phyloP scores from a whole-genome alignment of 495 filamentous ascomycete genomes.

The Xylaria scruposa region DNA sequence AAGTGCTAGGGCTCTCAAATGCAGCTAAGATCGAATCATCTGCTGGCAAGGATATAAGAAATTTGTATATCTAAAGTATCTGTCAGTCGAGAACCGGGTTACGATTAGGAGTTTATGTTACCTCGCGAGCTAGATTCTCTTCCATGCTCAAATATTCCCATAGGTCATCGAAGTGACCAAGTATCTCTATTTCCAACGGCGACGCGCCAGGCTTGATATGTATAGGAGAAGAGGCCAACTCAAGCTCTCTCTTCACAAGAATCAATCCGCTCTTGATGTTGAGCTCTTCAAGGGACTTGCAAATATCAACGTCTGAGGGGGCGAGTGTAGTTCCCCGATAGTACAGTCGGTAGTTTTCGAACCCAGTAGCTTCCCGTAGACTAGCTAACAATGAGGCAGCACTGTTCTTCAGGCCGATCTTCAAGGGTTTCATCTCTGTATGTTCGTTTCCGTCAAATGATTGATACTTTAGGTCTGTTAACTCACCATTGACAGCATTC shows the following conservation, averaged over 20 bases:
- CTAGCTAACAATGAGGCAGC: slow-evolving; percentile 68
- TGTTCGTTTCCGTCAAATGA: slow-evolving; percentile 66
- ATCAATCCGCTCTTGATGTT: slow-evolving; percentile 67
- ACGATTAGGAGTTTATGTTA: slow-evolving; percentile 40
- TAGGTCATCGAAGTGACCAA: slow-evolving; percentile 84
- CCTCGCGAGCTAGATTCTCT: slow-evolving; percentile 72
- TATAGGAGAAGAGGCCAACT: slow-evolving; percentile 38
- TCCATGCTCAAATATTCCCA: slow-evolving; percentile 82
- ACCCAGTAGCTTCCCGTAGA: slow-evolving; percentile 70
- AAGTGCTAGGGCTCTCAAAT: slow-evolving; percentile 60
- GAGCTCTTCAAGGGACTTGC: slow-evolving; percentile 62
- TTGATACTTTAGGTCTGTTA: slow-evolving; percentile 74
- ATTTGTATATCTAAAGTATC: slow-evolving; percentile 68
- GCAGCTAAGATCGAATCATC: slow-evolving; percentile 65
- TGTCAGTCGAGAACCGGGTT: slow-evolving; percentile 31
- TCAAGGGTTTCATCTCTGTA: slow-evolving; percentile 62
- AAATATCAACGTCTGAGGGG: slow-evolving; percentile 55
- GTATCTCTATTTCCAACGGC: slow-evolving; percentile 73
- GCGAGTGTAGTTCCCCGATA: slow-evolving; percentile 56
- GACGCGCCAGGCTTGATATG: slow-evolving; percentile 51
- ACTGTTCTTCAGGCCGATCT: slow-evolving; percentile 73
- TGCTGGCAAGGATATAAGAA: slow-evolving; percentile 75
- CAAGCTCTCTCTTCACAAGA: slow-evolving; percentile 58
- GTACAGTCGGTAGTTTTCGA: slow-evolving; percentile 68
- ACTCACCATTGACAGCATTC: slow-evolving; percentile 58